Evolutionary conservation across 768 basidiomycete genomes (phyloP).

Genomic region (Punctularia strigosozonata): DNA sequence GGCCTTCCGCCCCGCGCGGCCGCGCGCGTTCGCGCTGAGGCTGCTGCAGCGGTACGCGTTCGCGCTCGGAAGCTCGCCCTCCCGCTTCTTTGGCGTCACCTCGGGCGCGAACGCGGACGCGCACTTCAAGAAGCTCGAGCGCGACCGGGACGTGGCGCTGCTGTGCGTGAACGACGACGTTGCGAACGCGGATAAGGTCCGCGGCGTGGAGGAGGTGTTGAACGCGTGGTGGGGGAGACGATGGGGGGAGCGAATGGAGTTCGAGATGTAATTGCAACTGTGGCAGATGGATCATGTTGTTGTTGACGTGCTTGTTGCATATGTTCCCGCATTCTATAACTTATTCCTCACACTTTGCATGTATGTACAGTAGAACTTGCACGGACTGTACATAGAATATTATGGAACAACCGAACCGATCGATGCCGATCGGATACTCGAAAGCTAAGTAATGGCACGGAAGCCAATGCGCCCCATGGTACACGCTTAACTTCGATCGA

Average conservation of each 20-base stretch:
- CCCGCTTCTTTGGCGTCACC: constrained; percentile 11
- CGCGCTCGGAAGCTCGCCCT: constrained; percentile 15
- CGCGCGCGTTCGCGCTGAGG: constrained; percentile 18
- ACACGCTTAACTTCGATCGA: no score
- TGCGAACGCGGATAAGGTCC: constrained; percentile 4
- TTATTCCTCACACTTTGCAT: no score
- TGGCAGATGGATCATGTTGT: no score
- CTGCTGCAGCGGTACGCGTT: constrained; percentile 24
- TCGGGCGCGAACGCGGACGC: constrained; percentile 2
- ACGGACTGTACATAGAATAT: no score
- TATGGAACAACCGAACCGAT: no score
- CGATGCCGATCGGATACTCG: no score
- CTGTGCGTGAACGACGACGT: constrained; percentile 24
- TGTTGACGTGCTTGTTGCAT: no score
- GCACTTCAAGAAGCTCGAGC: constrained; percentile 11
- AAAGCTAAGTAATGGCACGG: no score
- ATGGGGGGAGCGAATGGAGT: constrained; percentile 12
- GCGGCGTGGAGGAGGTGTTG: constrained; percentile 7
- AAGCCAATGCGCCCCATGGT: no score
- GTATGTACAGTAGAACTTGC: no score
- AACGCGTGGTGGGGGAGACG: constrained; percentile 9
- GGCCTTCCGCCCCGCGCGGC: constrained; percentile 10
- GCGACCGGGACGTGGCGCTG: constrained; percentile 14
- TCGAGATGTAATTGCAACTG: no score
- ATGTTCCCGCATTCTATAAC: no score